Evolutionary conservation across 768 basidiomycete species (phyloP), one percentile per base, ranked within the genome.

Genomic region (Thelephora ganbajun): DNA sequence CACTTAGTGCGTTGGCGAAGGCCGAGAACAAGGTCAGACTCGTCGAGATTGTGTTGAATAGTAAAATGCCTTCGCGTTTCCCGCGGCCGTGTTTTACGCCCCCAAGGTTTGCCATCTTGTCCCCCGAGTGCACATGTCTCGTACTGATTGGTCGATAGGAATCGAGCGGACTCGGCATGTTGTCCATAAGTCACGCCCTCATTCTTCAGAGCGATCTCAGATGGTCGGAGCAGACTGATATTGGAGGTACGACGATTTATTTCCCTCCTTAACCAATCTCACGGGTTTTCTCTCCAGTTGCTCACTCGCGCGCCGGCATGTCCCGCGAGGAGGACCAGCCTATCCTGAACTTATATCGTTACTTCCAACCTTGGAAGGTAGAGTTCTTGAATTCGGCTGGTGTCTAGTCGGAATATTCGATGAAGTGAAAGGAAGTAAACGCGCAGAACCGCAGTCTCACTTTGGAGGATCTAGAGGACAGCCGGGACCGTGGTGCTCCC

Each of bases 31-130:
- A 98, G 73, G 94, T 98, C 43, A 97, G 92, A 2, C 89, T 94
- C 66, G 94, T 99, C 59, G 98, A 98, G 75, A 97, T 99, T 52
- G 96, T 93, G n/a, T n/a, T n/a, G n/a, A n/a, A n/a, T n/a, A n/a
- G n/a, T n/a, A n/a, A n/a, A n/a, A n/a, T n/a, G n/a, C n/a, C 96
- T 18, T 96, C 92, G 4, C 84, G 92, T 74, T 97, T 98, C 77
- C 94, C 96, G 49, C 94, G 11, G 86, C 88, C 13, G 86, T 93
- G 6, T 94, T 92, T 71, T 94, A 96, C 61, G 93, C 90, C 5
- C 93, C n/a, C n/a, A n/a, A n/a, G n/a, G n/a, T n/a, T n/a, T n/a
- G n/a, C n/a, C n/a, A n/a, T n/a, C n/a, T n/a, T n/a, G n/a, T n/a
- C n/a, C n/a, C n/a, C n/a, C n/a, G n/a, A n/a, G n/a, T n/a, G n/a